A percentile compares a stretch with the other conserved stretches of the same genome.
Conservation (phyloP, 2,329 filamentous ascomycete genomes). For the Colletotrichum tamarilloi region DNA sequence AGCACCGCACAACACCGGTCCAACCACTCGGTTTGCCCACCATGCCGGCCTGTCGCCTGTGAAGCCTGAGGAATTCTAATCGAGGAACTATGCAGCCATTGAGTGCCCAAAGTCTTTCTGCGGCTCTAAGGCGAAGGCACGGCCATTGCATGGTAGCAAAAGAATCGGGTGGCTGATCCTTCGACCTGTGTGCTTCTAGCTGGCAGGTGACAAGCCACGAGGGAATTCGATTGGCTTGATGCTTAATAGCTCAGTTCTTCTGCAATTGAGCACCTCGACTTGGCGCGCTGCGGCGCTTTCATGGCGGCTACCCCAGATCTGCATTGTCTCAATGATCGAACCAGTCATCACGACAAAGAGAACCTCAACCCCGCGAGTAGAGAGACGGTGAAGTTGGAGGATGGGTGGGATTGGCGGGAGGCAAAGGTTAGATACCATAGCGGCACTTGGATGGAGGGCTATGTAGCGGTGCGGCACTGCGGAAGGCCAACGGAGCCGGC, state of each 20-base stretch:
- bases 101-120: background rate
- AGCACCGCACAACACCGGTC: background rate
- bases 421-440: background rate
- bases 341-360: background rate
- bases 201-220: constrained; percentile 23
- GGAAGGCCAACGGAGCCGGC: background rate
- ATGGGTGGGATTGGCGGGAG: background rate
- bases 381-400: background rate
- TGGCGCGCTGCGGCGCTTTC: constrained; percentile 4
- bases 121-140: background rate
- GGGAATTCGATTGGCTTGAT: constrained; percentile 11
- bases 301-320: constrained; percentile 25
- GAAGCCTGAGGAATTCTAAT: background rate
- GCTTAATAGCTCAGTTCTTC: constrained; percentile 8
- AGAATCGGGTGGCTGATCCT: constrained; percentile 30
- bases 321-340: constrained; percentile 7
- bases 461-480: background rate
- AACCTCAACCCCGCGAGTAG: constrained; percentile 9
- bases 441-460: background rate
- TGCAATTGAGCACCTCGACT: background rate
- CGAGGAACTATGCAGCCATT: background rate
- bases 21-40: background rate
- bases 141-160: background rate
- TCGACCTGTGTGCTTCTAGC: background rate
- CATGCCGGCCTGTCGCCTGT: background rate